Conservation (phyloP, 805 yeast species). For the Candida manassasensis region DNA sequence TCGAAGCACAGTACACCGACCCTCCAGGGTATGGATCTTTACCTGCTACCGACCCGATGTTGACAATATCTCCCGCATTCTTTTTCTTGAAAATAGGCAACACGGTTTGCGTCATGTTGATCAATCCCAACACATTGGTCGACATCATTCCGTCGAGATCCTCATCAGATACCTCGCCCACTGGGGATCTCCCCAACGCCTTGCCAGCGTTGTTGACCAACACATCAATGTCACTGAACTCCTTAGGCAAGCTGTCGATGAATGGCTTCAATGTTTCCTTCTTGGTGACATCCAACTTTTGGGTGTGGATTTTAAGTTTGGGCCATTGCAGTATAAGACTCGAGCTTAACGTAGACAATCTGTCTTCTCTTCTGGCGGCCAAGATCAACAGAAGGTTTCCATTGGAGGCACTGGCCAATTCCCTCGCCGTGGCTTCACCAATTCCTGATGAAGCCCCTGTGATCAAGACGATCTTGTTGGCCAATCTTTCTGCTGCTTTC, state of each 20-base stretch:
- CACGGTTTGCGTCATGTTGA: conserved; percentile 34
- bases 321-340: conserved; percentile 22
- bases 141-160: conserved; percentile 34
- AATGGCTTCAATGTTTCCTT: conserved; percentile 24
- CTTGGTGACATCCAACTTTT: conserved; percentile 28
- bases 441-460: conserved; percentile 43
- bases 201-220: conserved; percentile 38
- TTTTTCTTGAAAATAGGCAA: conserved; percentile 33
- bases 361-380: conserved; percentile 35
- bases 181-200: conserved; percentile 30
- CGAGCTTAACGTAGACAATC: conserved; percentile 20
- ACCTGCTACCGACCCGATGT: conserved; percentile 37
- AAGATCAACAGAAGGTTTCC: conserved; percentile 33
- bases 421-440: conserved; percentile 39
- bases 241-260: conserved; percentile 24
- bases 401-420: conserved; percentile 35
- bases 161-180: conserved; percentile 26
- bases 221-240: conserved; percentile 34
- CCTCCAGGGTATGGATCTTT: conserved; percentile 37
- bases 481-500: conserved; percentile 36
- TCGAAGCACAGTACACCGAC: conserved; percentile 34
- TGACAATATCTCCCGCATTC: conserved; percentile 33
- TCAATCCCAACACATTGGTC: conserved; percentile 35
- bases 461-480: conserved; percentile 31
- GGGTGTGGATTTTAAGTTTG: conserved; percentile 24